Evolutionary conservation across 352 stramenopile species (phyloP).

Genomic region (Phytophthora sansomeana): DNA sequence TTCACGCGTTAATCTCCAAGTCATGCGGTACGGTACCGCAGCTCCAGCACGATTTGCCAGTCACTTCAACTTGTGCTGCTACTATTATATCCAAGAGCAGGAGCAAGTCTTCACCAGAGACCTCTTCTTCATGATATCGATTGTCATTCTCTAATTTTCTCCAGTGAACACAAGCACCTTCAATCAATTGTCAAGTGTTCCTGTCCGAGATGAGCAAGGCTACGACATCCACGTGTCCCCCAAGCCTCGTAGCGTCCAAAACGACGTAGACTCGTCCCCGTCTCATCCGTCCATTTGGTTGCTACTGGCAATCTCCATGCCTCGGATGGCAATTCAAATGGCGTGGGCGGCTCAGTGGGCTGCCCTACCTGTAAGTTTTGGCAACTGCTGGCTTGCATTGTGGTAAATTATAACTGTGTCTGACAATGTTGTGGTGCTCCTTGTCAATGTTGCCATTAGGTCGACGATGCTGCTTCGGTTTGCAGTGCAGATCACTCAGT

Average conservation of each 20-base stretch:
- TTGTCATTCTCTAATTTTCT: slow-evolving; percentile 21
- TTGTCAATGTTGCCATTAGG: no score
- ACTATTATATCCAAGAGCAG: neutral
- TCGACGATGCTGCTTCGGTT: slow-evolving; percentile 51
- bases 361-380: slow-evolving; percentile 66
- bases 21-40: no score
- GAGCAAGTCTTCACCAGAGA: neutral
- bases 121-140: neutral
- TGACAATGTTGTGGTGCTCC: no score
- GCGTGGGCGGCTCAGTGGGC: slow-evolving; percentile 67
- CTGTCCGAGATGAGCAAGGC: slow-evolving; percentile 24
- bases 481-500: slow-evolving; percentile 57
- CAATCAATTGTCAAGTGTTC: neutral
- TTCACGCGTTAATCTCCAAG: neutral
- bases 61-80: slow-evolving; percentile 18
- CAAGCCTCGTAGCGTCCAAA: slow-evolving; percentile 20
- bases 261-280: neutral
- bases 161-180: neutral
- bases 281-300: slow-evolving; percentile 45
- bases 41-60: neutral
- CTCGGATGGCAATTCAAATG: slow-evolving; percentile 64
- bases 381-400: no score
- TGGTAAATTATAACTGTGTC: no score
- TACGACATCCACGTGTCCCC: slow-evolving; percentile 35
- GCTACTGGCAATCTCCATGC: slow-evolving; percentile 55